Evolutionary conservation across 495 filamentous ascomycete species (phyloP), one percentile per base, ranked within the genome.

Genomic region (Tetracladium marchalianum): DNA sequence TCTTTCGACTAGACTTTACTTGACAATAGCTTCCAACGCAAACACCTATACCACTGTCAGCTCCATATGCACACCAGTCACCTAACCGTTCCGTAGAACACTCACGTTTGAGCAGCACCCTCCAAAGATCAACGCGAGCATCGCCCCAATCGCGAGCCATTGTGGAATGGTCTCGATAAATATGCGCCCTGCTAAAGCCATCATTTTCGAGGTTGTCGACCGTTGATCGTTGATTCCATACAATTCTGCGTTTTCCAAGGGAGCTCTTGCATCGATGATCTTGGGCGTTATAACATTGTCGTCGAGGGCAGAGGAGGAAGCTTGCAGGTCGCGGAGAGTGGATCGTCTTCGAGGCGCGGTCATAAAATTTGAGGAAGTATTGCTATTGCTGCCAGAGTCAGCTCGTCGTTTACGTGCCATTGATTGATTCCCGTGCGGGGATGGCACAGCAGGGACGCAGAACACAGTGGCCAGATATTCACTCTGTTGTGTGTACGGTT

Each of bases 91-190:
- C 22, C 7, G n/a, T 18, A 11, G 35, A 41, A 16, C 27, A 69
- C 75, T 65, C 63, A 98, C 92, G 72, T 97, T 99, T 27, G 89
- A 88, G 71, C 92, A 99, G 60, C 92, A 99, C 32, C 92, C 92
- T 34, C 93, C 92, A 61, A 98, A 95, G 39, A 98, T 98, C 46
- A 96, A 70, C 17, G 72, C 77, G n/a, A 87, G 68, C 71, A 94
- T 92, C 51, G 81, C 71, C 24, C 75, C 65, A 36, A 82, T 69
- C 46, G 75, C 76, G 7, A 85, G 66, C 81, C 81, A 82, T 55
- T 73, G 73, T 16, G 83, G 80, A 43, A 88, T 68, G 12, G 76
- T 75, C 56, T 78, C 72, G 59, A 75, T 75, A 47, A 75, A 69
- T 48, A 76, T 70, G 51, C 71, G 68, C 35, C 72, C 71, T 32